Evolutionary conservation across 371 early-diverging fungal genomes (phyloP), one percentile per base, ranked within the genome.

Genomic region (Blastocladiella emersonii): DNA sequence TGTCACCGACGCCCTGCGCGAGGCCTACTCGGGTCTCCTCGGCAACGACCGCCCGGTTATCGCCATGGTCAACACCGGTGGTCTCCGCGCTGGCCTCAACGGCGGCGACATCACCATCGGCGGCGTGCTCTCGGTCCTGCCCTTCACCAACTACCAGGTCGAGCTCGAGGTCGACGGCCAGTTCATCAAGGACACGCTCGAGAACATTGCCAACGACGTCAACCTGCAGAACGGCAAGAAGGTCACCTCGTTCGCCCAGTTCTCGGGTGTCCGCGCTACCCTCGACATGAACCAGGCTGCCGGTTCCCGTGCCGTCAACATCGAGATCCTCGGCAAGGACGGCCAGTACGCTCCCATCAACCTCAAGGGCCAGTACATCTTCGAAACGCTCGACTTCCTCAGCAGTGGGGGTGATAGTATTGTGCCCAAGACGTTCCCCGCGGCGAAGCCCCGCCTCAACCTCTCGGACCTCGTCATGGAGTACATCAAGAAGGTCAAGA

Each of bases 51-150:
- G 0, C 65, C 68, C 63, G 63, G 68, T 25, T 66, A 70, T 68
- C 3, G 79, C 79, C 35, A 68, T 83, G 32, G 72, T 76, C 57
- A 81, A 83, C 70, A 67, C 78, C 27, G 87, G 85, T n/a, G 74
- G 79, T 35, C 71, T 87, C 53, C 80, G 86, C n/a, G 72, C 76
- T 13, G 72, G 72, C 0, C 27, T 85, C 15, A 67, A 70, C 17
- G 49, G 34, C 15, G 85, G 85, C 39, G 65, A 71, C 25, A 60
- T 87, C 62, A 77, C 79, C 5, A 65, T 76, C 37, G 79, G 76
- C 60, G 68, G 72, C 57, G 65, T 86, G 61, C 57, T 81, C 59
- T 73, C 73, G 8, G 68, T 78, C 0, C 69, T 83, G 17, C 86
- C 87, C 19, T 85, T 80, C 51, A 10, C 8, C 34, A 71, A 71